Percentiles rank a stretch among this genome's conserved stretches.
Conservation (phyloP, 2,329 filamentous ascomycete genomes). For the Didymella sp. region DNA sequence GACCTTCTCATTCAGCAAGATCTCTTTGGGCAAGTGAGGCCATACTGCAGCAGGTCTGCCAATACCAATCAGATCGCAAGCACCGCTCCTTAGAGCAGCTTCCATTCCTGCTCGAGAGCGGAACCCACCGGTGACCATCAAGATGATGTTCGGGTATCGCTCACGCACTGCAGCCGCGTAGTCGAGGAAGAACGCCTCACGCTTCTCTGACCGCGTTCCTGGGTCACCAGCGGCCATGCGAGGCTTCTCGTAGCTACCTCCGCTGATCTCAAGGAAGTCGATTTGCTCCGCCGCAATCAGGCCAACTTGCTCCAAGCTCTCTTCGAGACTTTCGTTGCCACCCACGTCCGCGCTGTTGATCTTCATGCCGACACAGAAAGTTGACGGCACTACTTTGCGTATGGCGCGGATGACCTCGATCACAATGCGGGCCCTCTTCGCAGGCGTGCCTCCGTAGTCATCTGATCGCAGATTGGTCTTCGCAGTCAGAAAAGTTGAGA, state of each 20-base stretch:
- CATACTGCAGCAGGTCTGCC: constrained; percentile 22
- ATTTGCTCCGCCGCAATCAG: constrained; percentile 59
- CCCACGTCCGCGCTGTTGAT: constrained; percentile 59
- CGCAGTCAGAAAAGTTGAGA: constrained; percentile 53
- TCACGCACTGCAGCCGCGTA: constrained; percentile 63
- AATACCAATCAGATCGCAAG: constrained; percentile 28
- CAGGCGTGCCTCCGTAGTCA: constrained; percentile 56
- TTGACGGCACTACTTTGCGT: constrained; percentile 51
- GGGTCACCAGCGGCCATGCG: constrained; percentile 17
- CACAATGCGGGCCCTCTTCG: constrained; percentile 56
- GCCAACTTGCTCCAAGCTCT: constrained; percentile 66
- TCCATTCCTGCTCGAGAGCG: constrained; percentile 63
- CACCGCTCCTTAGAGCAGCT: constrained; percentile 55
- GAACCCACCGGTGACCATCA: constrained; percentile 66
- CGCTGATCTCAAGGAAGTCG: constrained; percentile 73
- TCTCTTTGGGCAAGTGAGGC: constrained; percentile 8
- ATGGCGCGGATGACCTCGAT: constrained; percentile 55
- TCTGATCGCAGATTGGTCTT: constrained; percentile 58
- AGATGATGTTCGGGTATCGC: constrained; percentile 42
- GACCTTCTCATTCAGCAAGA: constrained; percentile 5
- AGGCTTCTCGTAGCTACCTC: constrained; percentile 55
- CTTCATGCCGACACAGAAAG: constrained; percentile 59
- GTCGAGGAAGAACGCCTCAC: constrained; percentile 73
- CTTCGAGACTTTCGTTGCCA: constrained; percentile 51
- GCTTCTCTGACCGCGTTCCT: constrained; percentile 55